These are phyloP conservation scores for Liriodendron chinense DNA, from an alignment of 164 flowering plant species.

Conservation along the genomic window DNA sequence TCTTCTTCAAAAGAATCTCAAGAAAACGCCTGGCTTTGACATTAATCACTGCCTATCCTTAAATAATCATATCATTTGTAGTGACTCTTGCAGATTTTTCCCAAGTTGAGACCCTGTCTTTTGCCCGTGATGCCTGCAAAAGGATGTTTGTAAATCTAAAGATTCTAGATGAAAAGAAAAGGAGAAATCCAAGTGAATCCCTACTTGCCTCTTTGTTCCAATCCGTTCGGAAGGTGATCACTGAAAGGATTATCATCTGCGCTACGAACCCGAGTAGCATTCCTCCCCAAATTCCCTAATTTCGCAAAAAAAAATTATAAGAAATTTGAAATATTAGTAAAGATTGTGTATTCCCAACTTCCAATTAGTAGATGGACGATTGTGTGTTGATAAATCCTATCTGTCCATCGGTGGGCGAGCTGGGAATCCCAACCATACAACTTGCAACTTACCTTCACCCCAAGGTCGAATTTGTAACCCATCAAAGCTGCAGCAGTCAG, in stretches of 20 bases:
- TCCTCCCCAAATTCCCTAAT: slow-evolving; percentile 17
- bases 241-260: slow-evolving; percentile 8
- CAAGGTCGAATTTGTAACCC: slow-evolving; percentile 38
- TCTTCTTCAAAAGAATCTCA: background rate
- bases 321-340: background rate
- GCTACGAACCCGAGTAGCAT: slow-evolving; percentile 11
- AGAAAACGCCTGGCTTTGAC: background rate
- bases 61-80: background rate
- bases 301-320: background rate
- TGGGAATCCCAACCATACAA: background rate
- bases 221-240: slow-evolving; percentile 13
- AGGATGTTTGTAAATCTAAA: background rate
- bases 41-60: background rate
- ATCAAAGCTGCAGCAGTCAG: slow-evolving; percentile 52
- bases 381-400: background rate
- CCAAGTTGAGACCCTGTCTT: slow-evolving; percentile 7
- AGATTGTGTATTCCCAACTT: no score
- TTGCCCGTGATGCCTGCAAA: slow-evolving; percentile 7
- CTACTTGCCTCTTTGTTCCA: slow-evolving; percentile 17
- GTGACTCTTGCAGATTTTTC: background rate
- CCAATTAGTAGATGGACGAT: background rate
- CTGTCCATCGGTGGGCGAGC: background rate
- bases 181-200: background rate
- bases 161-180: background rate
- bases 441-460: slow-evolving; percentile 41